Evolutionary conservation across 2,329 filamentous ascomycete genomes (phyloP).

Genomic region (Paraphaeosphaeria sporulosa): DNA sequence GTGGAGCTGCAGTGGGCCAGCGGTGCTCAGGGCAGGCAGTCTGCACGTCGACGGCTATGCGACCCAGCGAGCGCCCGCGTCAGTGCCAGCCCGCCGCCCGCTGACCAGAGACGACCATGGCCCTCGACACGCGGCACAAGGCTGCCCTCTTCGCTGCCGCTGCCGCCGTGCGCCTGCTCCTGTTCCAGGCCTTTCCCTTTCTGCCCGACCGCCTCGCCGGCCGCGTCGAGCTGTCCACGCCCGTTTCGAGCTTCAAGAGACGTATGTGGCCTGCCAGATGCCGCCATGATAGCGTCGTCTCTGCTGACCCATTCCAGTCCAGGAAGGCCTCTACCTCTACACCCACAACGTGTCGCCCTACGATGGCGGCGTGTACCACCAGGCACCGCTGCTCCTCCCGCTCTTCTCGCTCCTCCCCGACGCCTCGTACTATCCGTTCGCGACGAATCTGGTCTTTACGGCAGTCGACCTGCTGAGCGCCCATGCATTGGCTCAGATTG

Average conservation of each 20-base stretch:
- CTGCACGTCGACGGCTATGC: neutral
- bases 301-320: conserved; percentile 65
- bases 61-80: neutral
- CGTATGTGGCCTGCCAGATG: conserved; percentile 61
- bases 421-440: conserved; percentile 69
- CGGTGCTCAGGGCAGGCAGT: neutral
- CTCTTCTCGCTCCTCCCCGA: conserved; percentile 89
- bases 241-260: conserved; percentile 97
- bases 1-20: conserved; percentile 5
- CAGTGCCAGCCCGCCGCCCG: conserved; percentile 14
- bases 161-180: conserved; percentile 77
- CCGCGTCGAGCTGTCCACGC: conserved; percentile 95
- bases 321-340: conserved; percentile 96
- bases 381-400: conserved; percentile 84
- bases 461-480: conserved; percentile 83
- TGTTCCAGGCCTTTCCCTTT: conserved; percentile 82
- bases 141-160: conserved; percentile 76
- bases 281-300: neutral
- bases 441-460: conserved; percentile 82
- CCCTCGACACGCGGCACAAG: conserved; percentile 63
- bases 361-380: conserved; percentile 85
- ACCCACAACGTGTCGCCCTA: conserved; percentile 96
- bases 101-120: conserved; percentile 3
- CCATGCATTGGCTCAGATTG: conserved; percentile 78
- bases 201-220: conserved; percentile 86